Conservation (phyloP, 75 land plant genomes). For the Sequoiadendron giganteum region DNA sequence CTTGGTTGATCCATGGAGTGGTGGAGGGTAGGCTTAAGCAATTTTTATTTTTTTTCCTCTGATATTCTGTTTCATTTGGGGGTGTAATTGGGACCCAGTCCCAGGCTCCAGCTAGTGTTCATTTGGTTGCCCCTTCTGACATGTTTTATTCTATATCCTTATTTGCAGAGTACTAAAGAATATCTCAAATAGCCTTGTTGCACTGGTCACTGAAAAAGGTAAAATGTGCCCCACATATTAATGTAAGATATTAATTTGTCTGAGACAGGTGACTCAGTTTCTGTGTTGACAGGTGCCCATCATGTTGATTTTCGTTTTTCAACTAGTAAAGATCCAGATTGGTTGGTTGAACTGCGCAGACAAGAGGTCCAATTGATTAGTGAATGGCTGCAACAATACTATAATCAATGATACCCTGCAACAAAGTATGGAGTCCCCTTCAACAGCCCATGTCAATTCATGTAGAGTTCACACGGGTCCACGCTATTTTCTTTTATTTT, state of each 20-base stretch:
- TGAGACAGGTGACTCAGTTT: background rate
- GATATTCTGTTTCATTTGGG: background rate
- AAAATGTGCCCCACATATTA: background rate
- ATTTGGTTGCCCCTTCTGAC: background rate
- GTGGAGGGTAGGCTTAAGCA: slow-evolving; percentile 65
- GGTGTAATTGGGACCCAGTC: background rate
- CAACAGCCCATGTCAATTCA: background rate
- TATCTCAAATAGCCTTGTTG: slow-evolving; percentile 68
- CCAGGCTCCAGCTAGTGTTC: background rate
- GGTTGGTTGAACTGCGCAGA: slow-evolving; percentile 55
- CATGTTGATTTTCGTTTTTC: slow-evolving; percentile 61
- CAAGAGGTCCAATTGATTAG: slow-evolving; percentile 47
- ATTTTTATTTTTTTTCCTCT: background rate
- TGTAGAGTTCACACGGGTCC: background rate
- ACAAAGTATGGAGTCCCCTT: background rate
- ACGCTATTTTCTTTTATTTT: background rate
- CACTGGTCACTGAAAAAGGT: slow-evolving; percentile 67
- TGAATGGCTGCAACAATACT: slow-evolving; percentile 49
- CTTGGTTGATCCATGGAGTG: slow-evolving; percentile 85
- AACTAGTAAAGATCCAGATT: slow-evolving; percentile 60
- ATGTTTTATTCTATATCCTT: background rate
- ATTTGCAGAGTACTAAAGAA: slow-evolving; percentile 59
- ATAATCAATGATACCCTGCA: background rate
- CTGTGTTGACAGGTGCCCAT: slow-evolving; percentile 58
- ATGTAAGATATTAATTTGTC: background rate